Evolutionary conservation across 139 green algal genomes (phyloP).

Genomic region (Chlamydomonas urium): DNA sequence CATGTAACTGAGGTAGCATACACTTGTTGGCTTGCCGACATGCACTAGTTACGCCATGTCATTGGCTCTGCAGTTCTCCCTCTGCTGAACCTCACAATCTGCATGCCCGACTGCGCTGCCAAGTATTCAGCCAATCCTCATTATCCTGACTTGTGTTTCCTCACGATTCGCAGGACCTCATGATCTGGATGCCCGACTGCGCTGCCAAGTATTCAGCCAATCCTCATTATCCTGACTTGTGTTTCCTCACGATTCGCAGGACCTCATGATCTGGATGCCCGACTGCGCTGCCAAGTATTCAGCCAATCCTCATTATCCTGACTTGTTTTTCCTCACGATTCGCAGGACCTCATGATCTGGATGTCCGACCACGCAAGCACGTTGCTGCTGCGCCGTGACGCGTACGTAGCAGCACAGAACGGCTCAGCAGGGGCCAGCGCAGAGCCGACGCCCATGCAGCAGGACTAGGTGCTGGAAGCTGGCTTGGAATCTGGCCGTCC

Average conservation of each 20-base stretch:
- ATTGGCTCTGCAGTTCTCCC: background rate
- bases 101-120: background rate
- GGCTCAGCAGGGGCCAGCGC: no score
- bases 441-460: no score
- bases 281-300: background rate
- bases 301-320: background rate
- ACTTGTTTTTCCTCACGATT: background rate
- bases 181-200: no score
- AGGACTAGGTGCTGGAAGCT: no score
- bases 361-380: background rate
- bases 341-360: slow-evolving; percentile 15
- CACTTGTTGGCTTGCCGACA: background rate
- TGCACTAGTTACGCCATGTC: background rate
- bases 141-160: background rate
- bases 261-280: background rate
- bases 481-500: no score
- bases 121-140: background rate
- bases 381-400: background rate
- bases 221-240: background rate
- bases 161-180: background rate
- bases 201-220: background rate
- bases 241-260: background rate
- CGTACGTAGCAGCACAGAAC: no score
- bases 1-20: background rate
- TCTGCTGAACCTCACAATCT: background rate